Evolutionary conservation across 108 stramenopile species (phyloP).

Genomic region (Parietichytrium sp.): DNA sequence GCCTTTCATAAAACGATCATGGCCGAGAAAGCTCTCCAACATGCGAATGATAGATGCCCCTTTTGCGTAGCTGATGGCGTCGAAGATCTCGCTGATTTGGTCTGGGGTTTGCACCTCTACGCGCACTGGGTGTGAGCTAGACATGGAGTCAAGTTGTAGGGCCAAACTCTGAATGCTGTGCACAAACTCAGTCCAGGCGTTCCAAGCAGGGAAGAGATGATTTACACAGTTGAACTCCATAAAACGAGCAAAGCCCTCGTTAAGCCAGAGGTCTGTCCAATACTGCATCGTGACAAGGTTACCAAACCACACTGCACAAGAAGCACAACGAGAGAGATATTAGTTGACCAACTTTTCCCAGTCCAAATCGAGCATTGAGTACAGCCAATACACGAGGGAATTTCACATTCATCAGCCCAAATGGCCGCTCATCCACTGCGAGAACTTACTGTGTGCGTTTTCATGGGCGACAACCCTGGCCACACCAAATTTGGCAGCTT

Average conservation of each 20-base stretch:
- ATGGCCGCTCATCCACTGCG: too few relatives aligned
- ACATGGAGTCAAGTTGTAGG: constrained; percentile 77
- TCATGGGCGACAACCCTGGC: constrained; percentile 95
- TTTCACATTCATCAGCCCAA: too few relatives aligned
- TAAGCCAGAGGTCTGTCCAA: constrained; percentile 97
- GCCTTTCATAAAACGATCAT: constrained; percentile 54
- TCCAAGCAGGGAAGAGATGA: constrained; percentile 71
- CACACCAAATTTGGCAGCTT: constrained; percentile 77
- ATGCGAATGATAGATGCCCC: constrained; percentile 59
- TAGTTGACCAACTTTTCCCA: too few relatives aligned
- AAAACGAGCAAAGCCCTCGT: constrained; percentile 93
- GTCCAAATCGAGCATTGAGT: too few relatives aligned
- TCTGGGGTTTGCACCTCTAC: constrained; percentile 78
- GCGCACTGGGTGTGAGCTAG: constrained; percentile 82
- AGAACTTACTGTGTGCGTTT: constrained; percentile 91
- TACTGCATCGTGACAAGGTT: constrained; percentile 93
- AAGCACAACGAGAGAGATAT: too few relatives aligned
- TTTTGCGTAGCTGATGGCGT: constrained; percentile 84
- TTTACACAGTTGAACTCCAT: constrained; percentile 77
- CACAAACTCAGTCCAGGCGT: constrained; percentile 85
- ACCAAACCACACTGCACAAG: constrained; percentile 96
- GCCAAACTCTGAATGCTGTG: constrained; percentile 76
- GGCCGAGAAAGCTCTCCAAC: constrained; percentile 43
- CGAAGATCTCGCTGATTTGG: constrained; percentile 95
- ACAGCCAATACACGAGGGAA: too few relatives aligned